A percentile compares a stretch with the other conserved stretches of the same genome.
phyloP scores from a whole-genome alignment of 2,329 filamentous ascomycete species.

The Fusarium annulatum region DNA sequence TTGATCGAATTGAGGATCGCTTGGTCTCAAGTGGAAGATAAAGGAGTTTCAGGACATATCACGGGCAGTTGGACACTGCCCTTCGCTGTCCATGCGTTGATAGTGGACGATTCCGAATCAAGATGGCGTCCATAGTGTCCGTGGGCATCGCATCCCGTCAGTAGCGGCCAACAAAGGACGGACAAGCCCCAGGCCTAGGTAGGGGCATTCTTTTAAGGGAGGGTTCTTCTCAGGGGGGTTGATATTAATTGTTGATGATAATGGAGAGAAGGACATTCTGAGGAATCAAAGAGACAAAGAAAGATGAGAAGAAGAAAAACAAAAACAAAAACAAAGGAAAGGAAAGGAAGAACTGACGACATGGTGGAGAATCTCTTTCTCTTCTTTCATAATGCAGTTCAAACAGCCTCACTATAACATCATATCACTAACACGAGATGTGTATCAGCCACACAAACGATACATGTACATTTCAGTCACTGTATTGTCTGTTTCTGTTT shows the following conservation, averaged over 20 bases:
- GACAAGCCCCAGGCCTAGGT: neutral
- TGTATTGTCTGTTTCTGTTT: neutral
- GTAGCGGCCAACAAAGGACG: slow-evolving; percentile 3
- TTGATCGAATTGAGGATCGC: slow-evolving; percentile 8
- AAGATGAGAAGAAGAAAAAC: neutral
- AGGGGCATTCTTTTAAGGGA: neutral
- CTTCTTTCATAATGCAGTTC: neutral
- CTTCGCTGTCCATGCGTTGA: slow-evolving; percentile 11
- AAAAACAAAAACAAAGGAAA: neutral
- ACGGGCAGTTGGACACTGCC: neutral
- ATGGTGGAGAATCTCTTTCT: slow-evolving; percentile 26
- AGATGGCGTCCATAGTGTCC: slow-evolving; percentile 6
- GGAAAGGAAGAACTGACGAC: slow-evolving; percentile 16
- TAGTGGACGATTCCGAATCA: slow-evolving; percentile 22
- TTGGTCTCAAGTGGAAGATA: slow-evolving; percentile 6
- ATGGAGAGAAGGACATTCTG: neutral
- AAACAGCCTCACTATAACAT: neutral
- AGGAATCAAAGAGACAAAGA: neutral
- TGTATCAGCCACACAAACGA: neutral
- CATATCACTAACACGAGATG: neutral
- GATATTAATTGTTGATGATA: neutral
- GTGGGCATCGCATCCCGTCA: neutral
- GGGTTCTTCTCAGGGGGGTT: neutral
- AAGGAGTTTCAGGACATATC: slow-evolving; percentile 30
- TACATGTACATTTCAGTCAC: neutral